A percentile compares a stretch with the other conserved stretches of the same genome.
Conservation (phyloP, 208 protist genomes). For the Leishmania lainsoni region DNA sequence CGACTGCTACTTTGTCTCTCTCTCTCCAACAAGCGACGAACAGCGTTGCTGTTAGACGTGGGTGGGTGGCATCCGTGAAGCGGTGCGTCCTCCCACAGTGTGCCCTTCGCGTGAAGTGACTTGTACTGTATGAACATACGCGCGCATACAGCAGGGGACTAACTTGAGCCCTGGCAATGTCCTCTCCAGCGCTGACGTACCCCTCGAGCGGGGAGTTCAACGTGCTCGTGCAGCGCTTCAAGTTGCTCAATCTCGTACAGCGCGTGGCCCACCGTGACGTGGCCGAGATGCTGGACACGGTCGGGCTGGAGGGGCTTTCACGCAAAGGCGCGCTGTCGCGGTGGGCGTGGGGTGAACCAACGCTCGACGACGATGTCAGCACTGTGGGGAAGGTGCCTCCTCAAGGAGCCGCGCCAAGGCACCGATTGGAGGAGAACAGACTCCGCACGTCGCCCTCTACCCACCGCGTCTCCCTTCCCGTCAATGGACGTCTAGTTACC, state of each 20-base stretch:
- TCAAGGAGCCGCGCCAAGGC: not conserved
- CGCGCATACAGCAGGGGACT: not conserved
- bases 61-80: too few relatives aligned
- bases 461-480: not conserved
- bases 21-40: too few relatives aligned
- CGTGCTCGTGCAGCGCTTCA: constrained; percentile 84
- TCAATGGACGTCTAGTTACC: not conserved
- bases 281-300: constrained; percentile 76
- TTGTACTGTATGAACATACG: too few relatives aligned
- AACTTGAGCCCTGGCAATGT: not conserved
- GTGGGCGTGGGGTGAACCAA: not conserved
- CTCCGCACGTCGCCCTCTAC: not conserved
- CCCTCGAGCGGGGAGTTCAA: constrained; percentile 56
- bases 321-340: constrained; percentile 50
- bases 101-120: too few relatives aligned
- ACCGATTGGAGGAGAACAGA: not conserved
- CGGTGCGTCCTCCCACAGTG: too few relatives aligned
- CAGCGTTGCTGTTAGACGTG: too few relatives aligned
- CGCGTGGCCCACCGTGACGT: constrained; percentile 84
- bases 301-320: constrained; percentile 71
- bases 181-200: constrained; percentile 27
- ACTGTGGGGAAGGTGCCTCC: too few relatives aligned
- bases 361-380: not conserved
- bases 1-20: too few relatives aligned
- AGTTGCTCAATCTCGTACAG: constrained; percentile 85